Percentiles rank a stretch among this genome's conserved stretches.
Conservation (phyloP, 2,329 filamentous ascomycete genomes). For the Monosporascus sp. region DNA sequence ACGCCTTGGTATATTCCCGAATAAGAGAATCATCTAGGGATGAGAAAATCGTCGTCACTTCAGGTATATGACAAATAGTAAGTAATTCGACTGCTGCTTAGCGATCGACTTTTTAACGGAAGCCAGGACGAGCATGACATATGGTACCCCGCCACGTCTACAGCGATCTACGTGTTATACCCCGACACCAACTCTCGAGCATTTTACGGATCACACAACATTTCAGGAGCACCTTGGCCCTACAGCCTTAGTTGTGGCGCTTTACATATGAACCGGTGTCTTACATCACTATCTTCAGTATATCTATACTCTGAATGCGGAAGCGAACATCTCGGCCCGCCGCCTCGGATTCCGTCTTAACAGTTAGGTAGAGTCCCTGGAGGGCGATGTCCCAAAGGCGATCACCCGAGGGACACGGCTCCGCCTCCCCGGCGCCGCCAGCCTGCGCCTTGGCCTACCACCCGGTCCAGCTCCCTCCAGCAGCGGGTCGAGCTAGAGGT, state of each 20-base stretch:
- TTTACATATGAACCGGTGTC: conserved; percentile 40
- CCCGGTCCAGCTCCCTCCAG: conserved; percentile 39
- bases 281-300: conserved; percentile 28
- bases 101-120: too few relatives aligned
- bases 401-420: conserved; percentile 38
- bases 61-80: too few relatives aligned
- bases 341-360: conserved; percentile 15
- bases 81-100: too few relatives aligned
- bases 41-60: too few relatives aligned
- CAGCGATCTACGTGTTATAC: conserved; percentile 28
- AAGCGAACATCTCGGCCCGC: conserved; percentile 8
- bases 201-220: conserved; percentile 21
- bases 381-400: conserved; percentile 31
- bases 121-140: too few relatives aligned
- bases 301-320: conserved; percentile 31
- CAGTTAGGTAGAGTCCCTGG: conserved; percentile 40
- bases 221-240: conserved; percentile 18
- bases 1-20: too few relatives aligned
- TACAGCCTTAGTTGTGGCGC: conserved; percentile 37
- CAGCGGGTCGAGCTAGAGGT: conserved; percentile 45
- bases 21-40: too few relatives aligned
- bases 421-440: conserved; percentile 40
- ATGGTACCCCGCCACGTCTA: too few relatives aligned
- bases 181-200: conserved; percentile 33
- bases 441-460: conserved; percentile 49